A percentile compares a stretch with the other conserved stretches of the same genome.
Evolutionary conservation across 2,329 filamentous ascomycete species (phyloP).

Genomic region (Aspergillus brasiliensis): DNA sequence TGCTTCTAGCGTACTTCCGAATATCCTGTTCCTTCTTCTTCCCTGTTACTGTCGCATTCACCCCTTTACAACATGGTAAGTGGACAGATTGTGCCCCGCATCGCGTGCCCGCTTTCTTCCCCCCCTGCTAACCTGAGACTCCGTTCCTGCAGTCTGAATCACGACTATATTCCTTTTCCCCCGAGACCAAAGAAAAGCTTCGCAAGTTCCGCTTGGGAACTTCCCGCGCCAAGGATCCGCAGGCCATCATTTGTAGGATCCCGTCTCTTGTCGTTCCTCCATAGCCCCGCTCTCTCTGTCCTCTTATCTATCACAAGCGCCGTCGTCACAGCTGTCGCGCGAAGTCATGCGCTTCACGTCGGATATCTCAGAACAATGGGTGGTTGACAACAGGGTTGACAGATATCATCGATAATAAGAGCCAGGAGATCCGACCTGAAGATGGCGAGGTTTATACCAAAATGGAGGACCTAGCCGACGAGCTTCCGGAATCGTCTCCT

Average conservation of each 20-base stretch:
- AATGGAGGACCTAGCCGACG: conserved; percentile 79
- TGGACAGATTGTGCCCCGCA: conserved; percentile 20
- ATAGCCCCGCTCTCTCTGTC: background rate
- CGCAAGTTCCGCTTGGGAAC: conserved; percentile 93
- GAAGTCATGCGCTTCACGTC: background rate
- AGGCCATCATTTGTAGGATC: conserved; percentile 89
- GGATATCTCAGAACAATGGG: background rate
- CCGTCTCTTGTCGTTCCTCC: conserved; percentile 12
- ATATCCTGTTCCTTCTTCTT: background rate
- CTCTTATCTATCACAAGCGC: background rate
- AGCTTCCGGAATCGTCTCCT: conserved; percentile 88
- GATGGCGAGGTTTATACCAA: conserved; percentile 80
- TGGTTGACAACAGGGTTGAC: conserved; percentile 32
- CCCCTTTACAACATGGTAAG: conserved; percentile 18
- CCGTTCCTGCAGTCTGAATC: conserved; percentile 68
- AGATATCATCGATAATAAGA: conserved; percentile 91
- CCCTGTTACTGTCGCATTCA: too few relatives aligned
- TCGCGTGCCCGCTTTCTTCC: background rate
- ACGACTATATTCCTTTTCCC: conserved; percentile 87
- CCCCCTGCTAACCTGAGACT: conserved; percentile 4
- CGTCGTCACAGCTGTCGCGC: background rate
- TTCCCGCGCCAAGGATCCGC: conserved; percentile 79
- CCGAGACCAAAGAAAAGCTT: conserved; percentile 83
- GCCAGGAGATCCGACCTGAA: conserved; percentile 83
- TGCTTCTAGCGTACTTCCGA: background rate